phyloP scores from a whole-genome alignment of 2,329 filamentous ascomycete genomes.

The Colletotrichum ledebouriae region DNA sequence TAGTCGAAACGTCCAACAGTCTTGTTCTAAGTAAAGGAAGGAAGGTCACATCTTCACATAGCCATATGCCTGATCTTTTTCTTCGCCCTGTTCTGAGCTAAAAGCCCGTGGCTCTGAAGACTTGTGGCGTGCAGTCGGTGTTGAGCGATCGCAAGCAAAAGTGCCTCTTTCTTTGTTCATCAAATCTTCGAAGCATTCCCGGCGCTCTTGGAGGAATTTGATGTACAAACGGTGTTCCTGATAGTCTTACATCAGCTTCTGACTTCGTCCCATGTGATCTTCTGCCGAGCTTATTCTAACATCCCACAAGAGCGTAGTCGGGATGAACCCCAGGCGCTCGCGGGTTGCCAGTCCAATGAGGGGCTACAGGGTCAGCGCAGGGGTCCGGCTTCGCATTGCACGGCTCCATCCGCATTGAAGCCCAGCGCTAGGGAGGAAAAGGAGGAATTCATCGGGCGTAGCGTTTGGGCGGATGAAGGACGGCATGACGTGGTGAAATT shows the following conservation, averaged over 20 bases:
- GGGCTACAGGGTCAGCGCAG: neutral
- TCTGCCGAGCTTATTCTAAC: conserved; percentile 23
- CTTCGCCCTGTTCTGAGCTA: conserved; percentile 6
- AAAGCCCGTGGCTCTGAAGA: neutral
- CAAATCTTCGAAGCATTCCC: neutral
- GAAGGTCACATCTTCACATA: conserved; percentile 26
- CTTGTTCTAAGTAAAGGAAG: conserved; percentile 26
- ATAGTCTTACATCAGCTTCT: conserved; percentile 7
- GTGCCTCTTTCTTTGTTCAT: conserved; percentile 16
- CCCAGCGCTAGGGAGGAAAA: conserved; percentile 30
- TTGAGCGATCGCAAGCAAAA: neutral
- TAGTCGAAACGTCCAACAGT: conserved; percentile 9
- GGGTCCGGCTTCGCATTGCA: conserved; percentile 1
- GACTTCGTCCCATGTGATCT: neutral
- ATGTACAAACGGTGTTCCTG: neutral
- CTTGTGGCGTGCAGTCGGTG: neutral
- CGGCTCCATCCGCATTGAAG: conserved; percentile 21
- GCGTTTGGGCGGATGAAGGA: conserved; percentile 21
- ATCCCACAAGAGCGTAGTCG: neutral
- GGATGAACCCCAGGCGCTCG: neutral
- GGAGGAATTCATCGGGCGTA: neutral
- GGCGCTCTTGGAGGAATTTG: conserved; percentile 8
- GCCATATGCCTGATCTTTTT: conserved; percentile 2
- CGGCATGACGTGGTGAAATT: conserved; percentile 41
- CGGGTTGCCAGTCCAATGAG: neutral